Evolutionary conservation across 768 basidiomycete genomes (phyloP), one percentile per base, ranked within the genome.

Genomic region (Melanogaster broomeanus): DNA sequence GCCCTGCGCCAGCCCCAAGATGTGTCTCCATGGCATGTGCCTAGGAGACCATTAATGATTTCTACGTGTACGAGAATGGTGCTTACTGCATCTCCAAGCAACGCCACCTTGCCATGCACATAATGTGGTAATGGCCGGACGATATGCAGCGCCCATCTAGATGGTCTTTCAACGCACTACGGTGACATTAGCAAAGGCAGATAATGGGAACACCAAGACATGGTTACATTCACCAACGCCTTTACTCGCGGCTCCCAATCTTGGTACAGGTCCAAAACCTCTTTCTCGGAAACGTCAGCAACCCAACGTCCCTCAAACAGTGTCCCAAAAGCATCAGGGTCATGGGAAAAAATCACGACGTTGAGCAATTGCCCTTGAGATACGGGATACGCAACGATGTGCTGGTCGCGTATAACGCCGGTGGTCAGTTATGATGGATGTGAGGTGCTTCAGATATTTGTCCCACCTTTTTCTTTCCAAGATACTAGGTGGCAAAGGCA

Each of bases 51-150:
- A 27, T 60, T 48, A 56, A 30, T 42, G 19, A 7, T 38, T 21
- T 41, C 16, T 41, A 27, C 13, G 12, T 40, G 19, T 13, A 22
- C 5, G 6, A 18, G 25, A 30, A 38, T 15, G 19, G 39, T 50
- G n/a, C 61, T 68, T 54, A 77, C 76, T 6, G 81, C 73, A 52
- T 83, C 81, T 21, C 80, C 82, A 3, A 77, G 60, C 11, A 84
- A 63, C 6, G 72, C 75, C 4, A 81, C 73, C 3, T 65, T 62
- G 12, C 69, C 72, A 18, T 61, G 59, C 2, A 72, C 72, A 53
- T 71, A 80, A 7, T 64, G 63, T 0, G 73, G 68, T 13, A 82
- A 59, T 6, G 70, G 68, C 6, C 64, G 65, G 18, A 82, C 53
- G 19, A 59, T 59, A 51, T 77, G 73, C 3, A 82, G 59, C 4